Percentiles rank a stretch among this genome's conserved stretches.
phyloP scores from a whole-genome alignment of 176 grass and related monocot species.

The Microstegium vimineum region DNA sequence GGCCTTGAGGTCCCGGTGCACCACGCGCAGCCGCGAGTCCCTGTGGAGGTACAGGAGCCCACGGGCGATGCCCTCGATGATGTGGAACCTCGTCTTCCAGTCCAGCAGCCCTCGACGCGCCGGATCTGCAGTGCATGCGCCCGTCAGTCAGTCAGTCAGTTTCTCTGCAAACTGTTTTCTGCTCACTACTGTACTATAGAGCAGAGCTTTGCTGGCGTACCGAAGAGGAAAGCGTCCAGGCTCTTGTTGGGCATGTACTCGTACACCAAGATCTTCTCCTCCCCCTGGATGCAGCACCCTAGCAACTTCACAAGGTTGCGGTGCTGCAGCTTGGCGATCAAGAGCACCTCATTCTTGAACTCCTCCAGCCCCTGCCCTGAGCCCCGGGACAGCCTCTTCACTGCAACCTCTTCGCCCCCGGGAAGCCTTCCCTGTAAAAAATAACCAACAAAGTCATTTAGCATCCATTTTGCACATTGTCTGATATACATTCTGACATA shows the following conservation, averaged over 20 bases:
- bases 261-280: constrained; percentile 73
- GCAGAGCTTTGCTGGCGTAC: background rate
- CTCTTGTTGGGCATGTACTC: constrained; percentile 77
- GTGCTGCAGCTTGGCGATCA: constrained; percentile 71
- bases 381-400: constrained; percentile 65
- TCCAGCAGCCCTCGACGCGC: constrained; percentile 29
- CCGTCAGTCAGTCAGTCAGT: background rate
- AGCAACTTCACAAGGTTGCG: constrained; percentile 55
- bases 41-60: constrained; percentile 64
- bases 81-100: constrained; percentile 42
- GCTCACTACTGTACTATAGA: too few relatives aligned
- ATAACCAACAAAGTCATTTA: background rate
- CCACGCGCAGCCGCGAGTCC: constrained; percentile 59
- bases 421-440: constrained; percentile 28
- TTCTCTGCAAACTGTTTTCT: background rate
- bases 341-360: constrained; percentile 65
- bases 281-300: constrained; percentile 58
- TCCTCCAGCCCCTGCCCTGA: constrained; percentile 59
- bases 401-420: constrained; percentile 42
- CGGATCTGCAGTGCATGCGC: constrained; percentile 22
- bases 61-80: constrained; percentile 56
- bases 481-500: background rate
- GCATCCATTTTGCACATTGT: background rate
- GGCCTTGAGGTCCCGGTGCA: constrained; percentile 63
- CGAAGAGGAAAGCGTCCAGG: constrained; percentile 64